Evolutionary conservation across 257 asterid genomes (phyloP), one percentile per base, ranked within the genome.

Genomic region (Lycium ferocissimum): DNA sequence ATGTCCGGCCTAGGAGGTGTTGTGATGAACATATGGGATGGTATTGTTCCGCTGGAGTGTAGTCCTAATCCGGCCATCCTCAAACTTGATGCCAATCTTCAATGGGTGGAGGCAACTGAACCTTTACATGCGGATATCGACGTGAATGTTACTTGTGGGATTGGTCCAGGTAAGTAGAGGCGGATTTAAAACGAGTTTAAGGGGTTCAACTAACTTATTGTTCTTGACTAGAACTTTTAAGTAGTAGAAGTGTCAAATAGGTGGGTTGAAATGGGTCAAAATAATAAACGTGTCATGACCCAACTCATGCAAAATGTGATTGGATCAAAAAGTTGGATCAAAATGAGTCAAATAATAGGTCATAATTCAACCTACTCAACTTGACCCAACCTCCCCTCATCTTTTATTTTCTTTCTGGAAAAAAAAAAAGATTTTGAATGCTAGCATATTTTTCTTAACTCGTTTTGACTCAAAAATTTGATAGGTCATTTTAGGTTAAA

Each of bases 1-100:
- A 87, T 87, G 83, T 83, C 84, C 9, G 89, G 88, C 65, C 86
- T 75, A 14, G 86, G 89, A 26, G 89, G 87, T n/a, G 89, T 87
- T 1, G 62, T 59, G 33, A 69, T 59, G 9, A 78, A 75, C 53
- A 33, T 7, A 20, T 87, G 87, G 87, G 87, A 87, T 38, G 62
- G 81, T n/a, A 10, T 81, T 45, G 82, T 87, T 43, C 89, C 84
- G 2, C 75, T 76, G 9, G 81, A 86, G 15, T 51, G 84, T 45
- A 62, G 56, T 17, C 84, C 82, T 10, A 58, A 83, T 26, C 88
- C 78, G 54, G 17, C 22, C 81, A 75, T 75, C 58, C 62, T 75
- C 56, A 75, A 75, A 75, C 81, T 75, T 49, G 61, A 75, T 49
- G 61, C 22, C 20, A 49, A 75, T 49, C 61, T 75, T 6, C 61